Evolutionary conservation across 164 flowering plant genomes (phyloP), one percentile per base, ranked within the genome.

Genomic region (Pachysandra terminalis): DNA sequence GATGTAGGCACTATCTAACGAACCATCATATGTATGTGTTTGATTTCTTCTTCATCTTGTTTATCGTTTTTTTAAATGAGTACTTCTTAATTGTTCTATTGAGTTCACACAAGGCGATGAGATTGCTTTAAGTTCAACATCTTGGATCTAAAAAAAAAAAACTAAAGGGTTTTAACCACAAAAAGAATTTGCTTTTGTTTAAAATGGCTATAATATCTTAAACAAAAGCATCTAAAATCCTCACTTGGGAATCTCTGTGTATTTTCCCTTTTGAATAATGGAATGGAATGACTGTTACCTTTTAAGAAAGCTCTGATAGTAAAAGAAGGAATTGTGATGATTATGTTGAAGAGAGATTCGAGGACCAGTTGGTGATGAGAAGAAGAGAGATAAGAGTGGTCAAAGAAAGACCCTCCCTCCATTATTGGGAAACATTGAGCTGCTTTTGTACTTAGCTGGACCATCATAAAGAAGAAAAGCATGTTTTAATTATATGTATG

Each of bases 281-380:
- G n/a, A n/a, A n/a, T n/a, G n/a, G n/a, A 41, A 70, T 70, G 72
- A 63, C 35, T 73, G 73, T 68, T 26, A 59, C 70, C 75, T 75
- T 75, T 70, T 57, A 51, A 32, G 71, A 76, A 76, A 79, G n/a
- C n/a, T n/a, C n/a, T n/a, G n/a, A n/a, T n/a, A 63, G 56, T 5
- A 67, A 69, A 67, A 59, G 57, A n/a, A 56, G 28, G 24, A 57
- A 32, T 28, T 13, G 70, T 22, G 71, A 78, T 74, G 75, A 74
- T 78, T 61, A 2, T 74, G 72, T 57, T 19, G 19, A 28, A 63
- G 56, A n/a, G n/a, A n/a, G n/a, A n/a, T n/a, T n/a, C n/a, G n/a
- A n/a, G n/a, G n/a, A n/a, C n/a, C n/a, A n/a, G n/a, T n/a, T n/a
- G n/a, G n/a, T n/a, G n/a, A n/a, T n/a, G n/a, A n/a, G n/a, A 52